Evolutionary conservation across 2,329 filamentous ascomycete genomes (phyloP).

Genomic region (Hypomyces perniciosus): DNA sequence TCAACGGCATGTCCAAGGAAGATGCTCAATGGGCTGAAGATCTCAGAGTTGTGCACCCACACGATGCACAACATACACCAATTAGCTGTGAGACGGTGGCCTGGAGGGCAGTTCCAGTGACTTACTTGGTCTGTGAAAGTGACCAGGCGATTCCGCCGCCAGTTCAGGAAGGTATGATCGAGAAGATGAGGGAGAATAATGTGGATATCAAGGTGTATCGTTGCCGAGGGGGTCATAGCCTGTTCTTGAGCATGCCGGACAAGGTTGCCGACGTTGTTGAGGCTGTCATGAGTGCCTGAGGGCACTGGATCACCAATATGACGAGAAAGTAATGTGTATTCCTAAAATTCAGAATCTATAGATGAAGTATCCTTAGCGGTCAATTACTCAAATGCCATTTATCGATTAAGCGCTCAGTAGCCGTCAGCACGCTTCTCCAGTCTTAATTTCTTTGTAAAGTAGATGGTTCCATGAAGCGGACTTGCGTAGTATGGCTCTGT

Average conservation of each 20-base stretch:
- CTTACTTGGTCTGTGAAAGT: conserved; percentile 3
- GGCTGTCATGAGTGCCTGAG: neutral
- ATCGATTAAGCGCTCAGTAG: conserved; percentile 6
- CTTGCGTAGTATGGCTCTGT: conserved; percentile 19
- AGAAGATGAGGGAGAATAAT: conserved; percentile 1
- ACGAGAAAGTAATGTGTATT: too few relatives aligned
- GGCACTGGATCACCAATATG: neutral
- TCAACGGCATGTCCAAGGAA: neutral
- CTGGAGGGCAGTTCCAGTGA: conserved; percentile 6
- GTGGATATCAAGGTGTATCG: neutral
- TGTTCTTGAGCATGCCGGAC: conserved; percentile 2
- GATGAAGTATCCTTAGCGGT: too few relatives aligned
- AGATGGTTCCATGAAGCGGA: conserved; percentile 17
- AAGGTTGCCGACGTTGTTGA: conserved; percentile 3
- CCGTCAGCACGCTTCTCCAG: neutral
- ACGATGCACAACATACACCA: conserved; percentile 1
- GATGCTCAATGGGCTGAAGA: neutral
- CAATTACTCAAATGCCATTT: too few relatives aligned
- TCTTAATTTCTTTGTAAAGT: conserved; percentile 10
- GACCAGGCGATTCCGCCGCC: neutral
- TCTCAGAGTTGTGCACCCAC: neutral
- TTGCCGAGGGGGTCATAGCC: neutral
- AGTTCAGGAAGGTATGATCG: conserved; percentile 2
- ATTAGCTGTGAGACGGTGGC: neutral
- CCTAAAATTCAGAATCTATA: too few relatives aligned